Evolutionary conservation across 352 stramenopile species (phyloP).

Genomic region (Halophytophthora batemanensis): DNA sequence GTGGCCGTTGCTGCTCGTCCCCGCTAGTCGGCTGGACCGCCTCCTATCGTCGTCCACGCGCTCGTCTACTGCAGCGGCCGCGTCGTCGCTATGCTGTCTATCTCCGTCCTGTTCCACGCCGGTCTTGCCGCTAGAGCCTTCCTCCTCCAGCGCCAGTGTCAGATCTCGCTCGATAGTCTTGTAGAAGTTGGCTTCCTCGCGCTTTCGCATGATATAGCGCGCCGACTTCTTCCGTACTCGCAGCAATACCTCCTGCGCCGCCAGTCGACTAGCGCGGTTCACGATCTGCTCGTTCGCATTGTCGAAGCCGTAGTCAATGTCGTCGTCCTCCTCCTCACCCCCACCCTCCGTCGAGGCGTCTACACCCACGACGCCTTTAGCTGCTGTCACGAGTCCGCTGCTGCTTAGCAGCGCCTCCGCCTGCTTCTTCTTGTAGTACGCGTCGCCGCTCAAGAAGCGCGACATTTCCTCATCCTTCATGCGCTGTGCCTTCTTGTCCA

Average conservation of each 20-base stretch:
- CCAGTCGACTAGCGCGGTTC: slow-evolving; percentile 67
- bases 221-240: slow-evolving; percentile 70
- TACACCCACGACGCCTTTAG: slow-evolving; percentile 6
- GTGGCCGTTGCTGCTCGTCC: slow-evolving; percentile 21
- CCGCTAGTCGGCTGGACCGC: slow-evolving; percentile 13
- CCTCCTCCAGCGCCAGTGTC: slow-evolving; percentile 70
- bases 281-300: slow-evolving; percentile 82
- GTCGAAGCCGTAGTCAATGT: slow-evolving; percentile 84
- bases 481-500: slow-evolving; percentile 39
- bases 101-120: slow-evolving; percentile 12
- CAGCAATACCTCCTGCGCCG: slow-evolving; percentile 64
- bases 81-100: slow-evolving; percentile 20
- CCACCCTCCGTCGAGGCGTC: slow-evolving; percentile 14
- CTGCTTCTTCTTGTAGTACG: slow-evolving; percentile 66
- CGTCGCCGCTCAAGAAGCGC: slow-evolving; percentile 58
- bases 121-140: slow-evolving; percentile 22
- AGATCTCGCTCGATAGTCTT: slow-evolving; percentile 85
- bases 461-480: slow-evolving; percentile 83
- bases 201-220: slow-evolving; percentile 77
- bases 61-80: slow-evolving; percentile 19
- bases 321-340: slow-evolving; percentile 49
- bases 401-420: slow-evolving; percentile 33
- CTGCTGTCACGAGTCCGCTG: slow-evolving; percentile 11
- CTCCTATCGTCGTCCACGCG: slow-evolving; percentile 18
- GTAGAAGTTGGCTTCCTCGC: slow-evolving; percentile 73